These are phyloP conservation scores for Thraustotheca clavata DNA, from an alignment of 352 stramenopile genomes.

Conservation along the genomic window DNA sequence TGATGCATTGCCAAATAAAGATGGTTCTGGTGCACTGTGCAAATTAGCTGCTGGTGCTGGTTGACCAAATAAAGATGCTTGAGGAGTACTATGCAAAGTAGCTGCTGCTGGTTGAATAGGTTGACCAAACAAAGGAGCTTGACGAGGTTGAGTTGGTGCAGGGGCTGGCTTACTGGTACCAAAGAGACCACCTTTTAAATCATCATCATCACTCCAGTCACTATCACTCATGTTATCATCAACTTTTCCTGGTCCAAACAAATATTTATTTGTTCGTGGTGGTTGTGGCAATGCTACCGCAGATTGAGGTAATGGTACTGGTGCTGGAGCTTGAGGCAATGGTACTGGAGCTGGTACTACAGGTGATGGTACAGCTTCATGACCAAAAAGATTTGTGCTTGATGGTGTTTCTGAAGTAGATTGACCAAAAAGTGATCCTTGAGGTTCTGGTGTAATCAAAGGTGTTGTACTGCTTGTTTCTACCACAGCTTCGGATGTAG, in stretches of 20 bases:
- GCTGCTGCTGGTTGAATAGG: background rate
- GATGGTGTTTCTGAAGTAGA: too few relatives aligned
- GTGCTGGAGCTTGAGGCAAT: too few relatives aligned
- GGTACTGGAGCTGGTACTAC: background rate
- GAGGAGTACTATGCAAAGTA: too few relatives aligned
- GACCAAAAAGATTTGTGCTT: slow-evolving; percentile 2
- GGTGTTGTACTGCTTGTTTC: background rate
- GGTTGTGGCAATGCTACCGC: background rate
- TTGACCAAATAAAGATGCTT: too few relatives aligned
- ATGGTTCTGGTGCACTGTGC: too few relatives aligned
- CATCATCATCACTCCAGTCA: slow-evolving; percentile 59
- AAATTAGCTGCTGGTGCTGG: too few relatives aligned
- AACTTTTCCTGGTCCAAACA: background rate
- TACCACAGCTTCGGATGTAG: background rate
- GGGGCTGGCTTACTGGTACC: background rate
- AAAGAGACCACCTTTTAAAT: slow-evolving; percentile 16
- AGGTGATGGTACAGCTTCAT: background rate
- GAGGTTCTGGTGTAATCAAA: too few relatives aligned
- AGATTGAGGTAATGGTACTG: too few relatives aligned
- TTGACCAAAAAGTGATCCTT: too few relatives aligned
- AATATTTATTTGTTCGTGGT: background rate
- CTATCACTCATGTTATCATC: slow-evolving; percentile 50
- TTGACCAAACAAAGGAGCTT: background rate
- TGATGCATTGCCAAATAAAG: too few relatives aligned
- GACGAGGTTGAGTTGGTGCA: background rate